These are phyloP conservation scores for Kingdonia uniflora DNA, from an alignment of 164 flowering plant genomes.

Conservation along the genomic window DNA sequence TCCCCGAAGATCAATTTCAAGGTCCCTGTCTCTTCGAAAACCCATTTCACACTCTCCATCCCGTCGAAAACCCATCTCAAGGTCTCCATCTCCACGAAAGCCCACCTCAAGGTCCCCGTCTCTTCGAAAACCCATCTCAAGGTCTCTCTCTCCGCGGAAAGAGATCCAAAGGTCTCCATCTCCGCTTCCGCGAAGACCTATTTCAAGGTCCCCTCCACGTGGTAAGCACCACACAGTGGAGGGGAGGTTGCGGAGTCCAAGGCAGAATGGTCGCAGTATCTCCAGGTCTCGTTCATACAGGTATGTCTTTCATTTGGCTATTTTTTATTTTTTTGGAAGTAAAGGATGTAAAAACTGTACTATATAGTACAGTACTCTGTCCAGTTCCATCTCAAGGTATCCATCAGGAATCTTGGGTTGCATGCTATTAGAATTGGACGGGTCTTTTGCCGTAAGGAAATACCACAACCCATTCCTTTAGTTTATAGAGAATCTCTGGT, in stretches of 20 bases:
- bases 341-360: too few relatives aligned
- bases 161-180: constrained; percentile 9
- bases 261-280: constrained; percentile 18
- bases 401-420: too few relatives aligned
- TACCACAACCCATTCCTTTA: too few relatives aligned
- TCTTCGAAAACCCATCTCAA: constrained; percentile 20
- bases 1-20: constrained; percentile 21
- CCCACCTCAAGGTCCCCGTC: constrained; percentile 29
- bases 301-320: constrained; percentile 7
- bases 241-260: constrained; percentile 28
- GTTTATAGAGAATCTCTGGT: too few relatives aligned
- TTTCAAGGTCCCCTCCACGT: constrained; percentile 22
- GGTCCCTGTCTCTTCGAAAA: constrained; percentile 24
- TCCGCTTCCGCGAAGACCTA: constrained; percentile 11
- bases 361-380: too few relatives aligned
- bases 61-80: constrained; percentile 10
- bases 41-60: constrained; percentile 23
- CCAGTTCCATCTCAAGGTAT: too few relatives aligned
- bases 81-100: constrained; percentile 9
- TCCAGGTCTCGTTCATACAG: constrained; percentile 39
- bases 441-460: too few relatives aligned
- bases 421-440: too few relatives aligned
- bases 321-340: too few relatives aligned
- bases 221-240: constrained; percentile 14
- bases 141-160: constrained; percentile 4